A percentile compares a stretch with the other conserved stretches of the same genome.
phyloP scores from a whole-genome alignment of 169 alveolate genomes.

The Plasmodium relictum region DNA sequence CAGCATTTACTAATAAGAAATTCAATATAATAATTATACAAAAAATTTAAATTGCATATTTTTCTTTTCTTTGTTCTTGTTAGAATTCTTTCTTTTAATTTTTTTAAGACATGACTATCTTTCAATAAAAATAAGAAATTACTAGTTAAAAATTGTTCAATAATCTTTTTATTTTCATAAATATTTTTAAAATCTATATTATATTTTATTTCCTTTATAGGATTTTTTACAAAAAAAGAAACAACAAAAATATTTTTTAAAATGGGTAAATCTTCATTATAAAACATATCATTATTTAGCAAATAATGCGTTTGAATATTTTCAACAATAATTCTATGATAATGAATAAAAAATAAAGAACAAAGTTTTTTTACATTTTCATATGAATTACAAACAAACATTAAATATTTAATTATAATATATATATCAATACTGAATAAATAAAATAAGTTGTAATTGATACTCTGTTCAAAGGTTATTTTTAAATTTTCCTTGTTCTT shows the following conservation, averaged over 20 bases:
- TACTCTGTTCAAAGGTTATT: neutral
- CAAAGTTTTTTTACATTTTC: constrained; percentile 22
- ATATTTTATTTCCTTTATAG: neutral
- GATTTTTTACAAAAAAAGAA: neutral
- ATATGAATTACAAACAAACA: constrained; percentile 33
- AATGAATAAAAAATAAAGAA: constrained; percentile 33
- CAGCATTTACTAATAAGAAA: neutral
- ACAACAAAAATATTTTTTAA: neutral
- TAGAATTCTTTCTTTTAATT: neutral
- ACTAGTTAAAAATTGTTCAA: constrained; percentile 19
- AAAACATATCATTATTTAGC: neutral
- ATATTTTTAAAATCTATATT: constrained; percentile 1
- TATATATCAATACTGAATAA: constrained; percentile 22
- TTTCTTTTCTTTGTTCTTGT: constrained; percentile 18
- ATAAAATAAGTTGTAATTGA: constrained; percentile 49
- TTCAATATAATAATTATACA: neutral
- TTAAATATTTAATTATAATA: constrained; percentile 13
- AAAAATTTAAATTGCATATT: constrained; percentile 5
- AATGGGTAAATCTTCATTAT: too few species aligned
- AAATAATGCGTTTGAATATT: constrained; percentile 30
- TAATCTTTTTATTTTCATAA: constrained; percentile 1
- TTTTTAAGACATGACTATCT: neutral
- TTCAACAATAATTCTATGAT: constrained; percentile 15
- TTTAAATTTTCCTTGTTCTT: neutral
- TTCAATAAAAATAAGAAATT: constrained; percentile 25